Percentiles rank a stretch among this genome's conserved stretches.
These are phyloP conservation scores for Epichloe brachyelytri DNA, from an alignment of 2,329 filamentous ascomycete species.

Conservation along the genomic window DNA sequence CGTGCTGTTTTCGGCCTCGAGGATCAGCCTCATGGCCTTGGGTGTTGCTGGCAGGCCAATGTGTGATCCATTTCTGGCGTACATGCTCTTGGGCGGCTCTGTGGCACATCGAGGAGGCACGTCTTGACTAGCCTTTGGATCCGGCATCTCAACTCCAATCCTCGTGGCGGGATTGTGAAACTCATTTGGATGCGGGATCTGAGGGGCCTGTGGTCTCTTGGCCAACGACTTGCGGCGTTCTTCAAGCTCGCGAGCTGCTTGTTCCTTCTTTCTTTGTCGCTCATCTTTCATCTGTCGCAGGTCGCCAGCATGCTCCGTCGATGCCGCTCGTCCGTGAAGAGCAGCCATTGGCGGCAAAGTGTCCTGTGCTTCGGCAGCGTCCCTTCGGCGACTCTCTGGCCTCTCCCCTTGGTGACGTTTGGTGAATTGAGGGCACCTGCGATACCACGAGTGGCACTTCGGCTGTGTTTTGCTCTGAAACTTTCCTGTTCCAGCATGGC, in stretches of 20 bases:
- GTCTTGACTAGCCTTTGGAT: constrained; percentile 28
- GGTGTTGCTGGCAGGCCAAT: constrained; percentile 84
- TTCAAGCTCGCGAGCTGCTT: constrained; percentile 74
- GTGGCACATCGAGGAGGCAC: constrained; percentile 50
- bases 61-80: constrained; percentile 34
- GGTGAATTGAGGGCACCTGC: constrained; percentile 18
- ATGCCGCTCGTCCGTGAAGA: constrained; percentile 22
- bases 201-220: constrained; percentile 63
- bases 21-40: constrained; percentile 75
- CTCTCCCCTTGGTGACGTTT: constrained; percentile 20
- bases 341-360: constrained; percentile 17
- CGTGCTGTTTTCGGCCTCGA: constrained; percentile 42
- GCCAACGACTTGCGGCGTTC: constrained; percentile 76
- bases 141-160: constrained; percentile 28
- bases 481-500: constrained; percentile 41
- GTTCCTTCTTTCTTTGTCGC: constrained; percentile 54
- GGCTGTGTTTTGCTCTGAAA: constrained; percentile 42
- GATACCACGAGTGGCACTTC: constrained; percentile 33
- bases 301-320: constrained; percentile 39
- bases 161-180: constrained; percentile 20
- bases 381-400: constrained; percentile 26
- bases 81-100: constrained; percentile 44
- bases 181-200: constrained; percentile 62
- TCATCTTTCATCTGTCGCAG: constrained; percentile 45
- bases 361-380: constrained; percentile 18